Conservation (phyloP, 2,329 filamentous ascomycete species). For the Gliomastix tumulicola region DNA sequence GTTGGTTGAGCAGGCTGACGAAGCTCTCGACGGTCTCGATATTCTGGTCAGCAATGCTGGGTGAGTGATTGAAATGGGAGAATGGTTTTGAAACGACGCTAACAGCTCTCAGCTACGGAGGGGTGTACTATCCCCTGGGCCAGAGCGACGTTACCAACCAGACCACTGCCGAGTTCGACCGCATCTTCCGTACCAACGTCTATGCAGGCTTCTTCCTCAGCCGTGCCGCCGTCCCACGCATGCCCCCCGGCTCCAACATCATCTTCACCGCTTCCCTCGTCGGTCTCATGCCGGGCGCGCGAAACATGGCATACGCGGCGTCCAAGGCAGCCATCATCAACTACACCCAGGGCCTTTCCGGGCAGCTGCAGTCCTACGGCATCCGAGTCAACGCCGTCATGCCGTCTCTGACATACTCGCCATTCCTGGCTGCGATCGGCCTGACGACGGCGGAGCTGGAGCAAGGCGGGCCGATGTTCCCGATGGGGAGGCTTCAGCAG, state of each 20-base stretch:
- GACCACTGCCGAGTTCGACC: not conserved
- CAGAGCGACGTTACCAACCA: not conserved
- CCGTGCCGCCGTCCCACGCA: not conserved
- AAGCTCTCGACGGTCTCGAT: conserved; percentile 62
- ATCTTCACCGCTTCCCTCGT: not conserved
- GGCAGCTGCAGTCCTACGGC: not conserved
- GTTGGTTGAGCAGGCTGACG: conserved; percentile 58
- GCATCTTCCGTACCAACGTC: not conserved
- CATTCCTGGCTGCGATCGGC: not conserved
- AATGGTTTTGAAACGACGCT: no score
- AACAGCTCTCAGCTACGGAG: no score
- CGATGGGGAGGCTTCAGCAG: not conserved
- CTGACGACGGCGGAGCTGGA: not conserved
- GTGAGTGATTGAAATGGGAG: not conserved
- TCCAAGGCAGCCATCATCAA: not conserved
- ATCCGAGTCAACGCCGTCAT: not conserved
- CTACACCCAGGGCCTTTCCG: not conserved
- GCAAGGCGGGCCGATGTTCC: not conserved
- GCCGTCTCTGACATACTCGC: not conserved
- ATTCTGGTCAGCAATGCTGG: conserved; percentile 69
- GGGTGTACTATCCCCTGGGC: no score
- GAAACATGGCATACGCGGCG: not conserved
- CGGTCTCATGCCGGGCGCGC: not conserved
- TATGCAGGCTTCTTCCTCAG: not conserved
- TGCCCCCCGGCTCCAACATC: not conserved